Conservation (phyloP, 306 rosid genomes). For the Prunus campanulata region DNA sequence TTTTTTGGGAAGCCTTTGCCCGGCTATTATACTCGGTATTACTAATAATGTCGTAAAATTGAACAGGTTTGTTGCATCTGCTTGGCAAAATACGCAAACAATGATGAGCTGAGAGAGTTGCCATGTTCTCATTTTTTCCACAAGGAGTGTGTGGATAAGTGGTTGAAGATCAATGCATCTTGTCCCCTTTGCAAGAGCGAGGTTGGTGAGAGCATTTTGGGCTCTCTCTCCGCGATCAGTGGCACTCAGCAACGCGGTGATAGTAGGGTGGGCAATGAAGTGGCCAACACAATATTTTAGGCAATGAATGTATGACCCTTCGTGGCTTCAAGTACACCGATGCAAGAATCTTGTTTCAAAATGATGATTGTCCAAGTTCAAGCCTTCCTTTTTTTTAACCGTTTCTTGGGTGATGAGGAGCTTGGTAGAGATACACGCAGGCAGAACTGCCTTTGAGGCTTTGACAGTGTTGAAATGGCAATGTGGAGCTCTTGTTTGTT, state of each 20-base stretch:
- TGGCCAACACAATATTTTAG: constrained; percentile 16
- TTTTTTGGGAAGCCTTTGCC: not conserved
- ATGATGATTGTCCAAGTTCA: constrained; percentile 2
- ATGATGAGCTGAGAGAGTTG: constrained; percentile 85
- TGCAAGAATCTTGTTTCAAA: constrained; percentile 7
- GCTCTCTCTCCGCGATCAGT: constrained; percentile 41
- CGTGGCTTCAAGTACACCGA: not conserved
- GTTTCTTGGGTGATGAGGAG: not conserved
- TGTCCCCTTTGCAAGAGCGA: constrained; percentile 95
- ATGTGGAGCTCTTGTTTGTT: not conserved
- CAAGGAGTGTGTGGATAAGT: constrained; percentile 92
- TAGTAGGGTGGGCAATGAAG: constrained; percentile 30
- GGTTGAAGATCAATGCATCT: constrained; percentile 85
- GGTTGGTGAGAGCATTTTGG: constrained; percentile 51
- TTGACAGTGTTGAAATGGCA: not conserved
- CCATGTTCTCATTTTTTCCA: constrained; percentile 92
- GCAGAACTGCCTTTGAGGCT: not conserved
- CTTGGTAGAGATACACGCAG: not conserved
- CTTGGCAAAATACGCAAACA: constrained; percentile 78
- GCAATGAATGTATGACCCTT: not conserved
- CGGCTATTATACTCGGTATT: not conserved
- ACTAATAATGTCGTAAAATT: constrained; percentile 18
- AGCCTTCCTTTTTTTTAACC: not conserved
- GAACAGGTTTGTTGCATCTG: constrained; percentile 93
- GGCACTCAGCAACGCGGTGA: constrained; percentile 46